phyloP scores from a whole-genome alignment of 1,284 basidiomycete genomes.

The Takashimella koratensis region DNA sequence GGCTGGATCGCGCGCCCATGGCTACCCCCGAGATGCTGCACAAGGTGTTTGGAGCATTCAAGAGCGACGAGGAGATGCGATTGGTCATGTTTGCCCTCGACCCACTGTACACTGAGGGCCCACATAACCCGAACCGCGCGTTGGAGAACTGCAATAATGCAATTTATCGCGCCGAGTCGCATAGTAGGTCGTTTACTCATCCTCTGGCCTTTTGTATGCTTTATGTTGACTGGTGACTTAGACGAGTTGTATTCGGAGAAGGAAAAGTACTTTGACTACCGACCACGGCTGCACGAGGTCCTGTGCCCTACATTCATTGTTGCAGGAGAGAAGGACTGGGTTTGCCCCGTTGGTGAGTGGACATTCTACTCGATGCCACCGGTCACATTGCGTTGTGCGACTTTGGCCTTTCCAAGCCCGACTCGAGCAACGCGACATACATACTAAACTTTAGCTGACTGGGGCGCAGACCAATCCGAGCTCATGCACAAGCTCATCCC shows the following conservation, averaged over 20 bases:
- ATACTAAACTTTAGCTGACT: too few species aligned
- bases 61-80: conserved; percentile 18
- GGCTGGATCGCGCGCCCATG: conserved; percentile 13
- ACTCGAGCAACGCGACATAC: conserved; percentile 83
- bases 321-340: conserved; percentile 22
- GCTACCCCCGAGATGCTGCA: conserved; percentile 14
- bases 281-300: conserved; percentile 13
- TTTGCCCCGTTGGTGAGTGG: conserved; percentile 17
- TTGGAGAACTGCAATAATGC: conserved; percentile 9
- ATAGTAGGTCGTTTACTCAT: conserved; percentile 11
- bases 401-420: conserved; percentile 95
- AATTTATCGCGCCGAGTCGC: conserved; percentile 17
- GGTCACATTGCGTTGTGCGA: conserved; percentile 96
- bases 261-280: conserved; percentile 21
- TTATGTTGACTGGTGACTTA: conserved; percentile 1
- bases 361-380: conserved; percentile 77
- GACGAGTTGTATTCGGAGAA: conserved; percentile 18
- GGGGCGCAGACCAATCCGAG: conserved; percentile 20
- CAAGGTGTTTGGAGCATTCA: conserved; percentile 17
- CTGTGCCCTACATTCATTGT: conserved; percentile 14
- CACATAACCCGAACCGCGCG: conserved; percentile 15
- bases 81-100: conserved; percentile 21
- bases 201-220: not conserved
- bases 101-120: conserved; percentile 16
- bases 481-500: conserved; percentile 15